Evolutionary conservation across 2,329 filamentous ascomycete genomes (phyloP).

Genomic region (Neocucurbitaria cava): DNA sequence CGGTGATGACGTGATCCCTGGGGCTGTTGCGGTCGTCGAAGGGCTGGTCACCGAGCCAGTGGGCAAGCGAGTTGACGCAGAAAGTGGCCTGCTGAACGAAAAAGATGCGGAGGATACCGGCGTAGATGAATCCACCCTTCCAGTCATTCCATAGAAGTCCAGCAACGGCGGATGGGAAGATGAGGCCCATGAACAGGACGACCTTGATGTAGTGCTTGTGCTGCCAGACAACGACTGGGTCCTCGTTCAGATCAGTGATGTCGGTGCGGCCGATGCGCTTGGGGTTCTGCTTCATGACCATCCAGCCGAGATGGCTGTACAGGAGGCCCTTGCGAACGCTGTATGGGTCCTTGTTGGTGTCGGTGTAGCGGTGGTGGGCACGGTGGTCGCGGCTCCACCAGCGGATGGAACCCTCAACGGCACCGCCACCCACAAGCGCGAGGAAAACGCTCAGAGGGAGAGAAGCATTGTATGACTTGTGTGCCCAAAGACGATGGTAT

Average conservation of each 20-base stretch:
- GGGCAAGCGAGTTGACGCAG: conserved; percentile 62
- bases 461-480: conserved; percentile 56
- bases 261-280: conserved; percentile 60
- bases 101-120: conserved; percentile 60
- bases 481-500: conserved; percentile 79
- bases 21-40: conserved; percentile 55
- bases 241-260: conserved; percentile 60
- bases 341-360: conserved; percentile 62
- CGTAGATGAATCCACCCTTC: conserved; percentile 59
- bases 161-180: conserved; percentile 58
- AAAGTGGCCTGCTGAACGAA: conserved; percentile 62
- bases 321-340: conserved; percentile 59
- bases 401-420: conserved; percentile 58
- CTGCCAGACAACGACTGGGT: conserved; percentile 59
- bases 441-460: conserved; percentile 57
- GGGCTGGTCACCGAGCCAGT: conserved; percentile 59
- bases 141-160: conserved; percentile 59
- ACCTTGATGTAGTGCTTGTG: conserved; percentile 59
- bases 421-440: conserved; percentile 56
- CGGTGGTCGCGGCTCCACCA: conserved; percentile 61
- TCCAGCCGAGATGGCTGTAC: conserved; percentile 61
- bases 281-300: conserved; percentile 63
- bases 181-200: conserved; percentile 56
- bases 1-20: conserved; percentile 53
- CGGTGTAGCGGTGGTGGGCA: conserved; percentile 61